These are phyloP conservation scores for Xerocomellus chrysenteron DNA, from an alignment of 768 basidiomycete genomes.

Conservation along the genomic window DNA sequence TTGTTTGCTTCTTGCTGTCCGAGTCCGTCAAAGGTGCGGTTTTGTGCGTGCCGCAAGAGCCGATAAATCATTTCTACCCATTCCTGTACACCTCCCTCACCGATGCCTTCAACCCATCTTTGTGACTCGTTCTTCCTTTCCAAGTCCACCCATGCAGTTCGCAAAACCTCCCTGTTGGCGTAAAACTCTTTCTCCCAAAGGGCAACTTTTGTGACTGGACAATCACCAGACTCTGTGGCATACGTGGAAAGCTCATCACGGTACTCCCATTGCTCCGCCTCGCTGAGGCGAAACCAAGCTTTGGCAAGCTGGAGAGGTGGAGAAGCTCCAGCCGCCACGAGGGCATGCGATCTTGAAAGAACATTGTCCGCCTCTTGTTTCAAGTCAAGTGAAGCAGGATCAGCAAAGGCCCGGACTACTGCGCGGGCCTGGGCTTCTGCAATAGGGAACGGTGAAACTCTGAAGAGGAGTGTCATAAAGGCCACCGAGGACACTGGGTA, in stretches of 20 bases:
- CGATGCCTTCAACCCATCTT: conserved; percentile 63
- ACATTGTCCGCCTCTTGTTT: conserved; percentile 49
- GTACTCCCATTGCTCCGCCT: conserved; percentile 64
- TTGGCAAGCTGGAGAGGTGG: conserved; percentile 45
- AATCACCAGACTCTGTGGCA: conserved; percentile 35
- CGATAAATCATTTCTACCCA: conserved; percentile 55
- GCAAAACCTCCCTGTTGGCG: conserved; percentile 43
- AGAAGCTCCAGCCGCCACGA: conserved; percentile 36
- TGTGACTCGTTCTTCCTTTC: conserved; percentile 56
- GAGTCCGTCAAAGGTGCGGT: not conserved
- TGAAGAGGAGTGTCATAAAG: conserved; percentile 60
- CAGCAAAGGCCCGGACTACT: conserved; percentile 51
- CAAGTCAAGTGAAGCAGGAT: conserved; percentile 50
- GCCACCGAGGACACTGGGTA: conserved; percentile 54
- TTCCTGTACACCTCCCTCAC: conserved; percentile 51
- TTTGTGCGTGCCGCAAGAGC: conserved; percentile 26
- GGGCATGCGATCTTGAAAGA: conserved; percentile 45
- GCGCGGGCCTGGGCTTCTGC: conserved; percentile 77
- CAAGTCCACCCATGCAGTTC: conserved; percentile 57
- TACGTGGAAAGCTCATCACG: conserved; percentile 57
- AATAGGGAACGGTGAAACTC: conserved; percentile 72
- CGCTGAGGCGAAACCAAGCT: conserved; percentile 53
- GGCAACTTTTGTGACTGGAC: conserved; percentile 38
- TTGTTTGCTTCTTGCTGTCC: not conserved
- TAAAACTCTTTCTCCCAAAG: conserved; percentile 64